A percentile compares a stretch with the other conserved stretches of the same genome.
phyloP scores from a whole-genome alignment of 2,329 filamentous ascomycete genomes.

The Juglanconis oblonga region DNA sequence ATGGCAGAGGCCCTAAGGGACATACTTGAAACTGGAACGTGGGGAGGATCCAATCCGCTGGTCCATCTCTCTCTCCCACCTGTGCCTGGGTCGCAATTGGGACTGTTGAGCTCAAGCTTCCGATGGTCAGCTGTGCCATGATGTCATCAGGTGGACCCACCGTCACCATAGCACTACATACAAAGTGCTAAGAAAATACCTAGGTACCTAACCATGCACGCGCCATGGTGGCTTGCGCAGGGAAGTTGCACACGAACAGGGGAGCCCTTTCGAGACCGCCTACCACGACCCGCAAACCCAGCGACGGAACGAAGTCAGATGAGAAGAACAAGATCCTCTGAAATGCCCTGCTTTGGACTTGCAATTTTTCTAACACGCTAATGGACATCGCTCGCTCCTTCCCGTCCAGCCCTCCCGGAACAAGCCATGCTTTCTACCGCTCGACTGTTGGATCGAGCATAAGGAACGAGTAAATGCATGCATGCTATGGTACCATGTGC shows the following conservation, averaged over 20 bases:
- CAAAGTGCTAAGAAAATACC: not conserved
- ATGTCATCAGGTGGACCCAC: slow-evolving; percentile 8
- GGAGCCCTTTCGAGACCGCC: too few relatives aligned
- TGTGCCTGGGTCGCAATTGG: too few relatives aligned
- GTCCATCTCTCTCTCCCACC: not conserved
- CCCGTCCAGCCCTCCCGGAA: not conserved
- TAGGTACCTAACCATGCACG: too few relatives aligned
- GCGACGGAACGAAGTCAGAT: not conserved
- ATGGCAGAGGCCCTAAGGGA: too few relatives aligned
- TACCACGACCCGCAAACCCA: too few relatives aligned
- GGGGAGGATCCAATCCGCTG: not conserved
- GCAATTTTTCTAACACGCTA: not conserved
- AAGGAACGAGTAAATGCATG: not conserved
- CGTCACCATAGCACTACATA: not conserved
- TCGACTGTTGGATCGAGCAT: not conserved
- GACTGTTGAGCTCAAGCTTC: too few relatives aligned
- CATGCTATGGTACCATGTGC: slow-evolving; percentile 42
- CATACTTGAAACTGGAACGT: too few relatives aligned
- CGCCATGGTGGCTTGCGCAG: too few relatives aligned
- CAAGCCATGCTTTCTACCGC: slow-evolving; percentile 2
- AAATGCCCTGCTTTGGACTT: not conserved
- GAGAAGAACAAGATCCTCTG: not conserved
- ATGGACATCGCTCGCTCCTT: not conserved
- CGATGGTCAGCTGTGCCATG: slow-evolving; percentile 8
- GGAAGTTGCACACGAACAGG: too few relatives aligned